Percentiles rank a stretch among this genome's conserved stretches.
phyloP scores from a whole-genome alignment of 2,329 filamentous ascomycete genomes.

The Fusarium ambrosium region DNA sequence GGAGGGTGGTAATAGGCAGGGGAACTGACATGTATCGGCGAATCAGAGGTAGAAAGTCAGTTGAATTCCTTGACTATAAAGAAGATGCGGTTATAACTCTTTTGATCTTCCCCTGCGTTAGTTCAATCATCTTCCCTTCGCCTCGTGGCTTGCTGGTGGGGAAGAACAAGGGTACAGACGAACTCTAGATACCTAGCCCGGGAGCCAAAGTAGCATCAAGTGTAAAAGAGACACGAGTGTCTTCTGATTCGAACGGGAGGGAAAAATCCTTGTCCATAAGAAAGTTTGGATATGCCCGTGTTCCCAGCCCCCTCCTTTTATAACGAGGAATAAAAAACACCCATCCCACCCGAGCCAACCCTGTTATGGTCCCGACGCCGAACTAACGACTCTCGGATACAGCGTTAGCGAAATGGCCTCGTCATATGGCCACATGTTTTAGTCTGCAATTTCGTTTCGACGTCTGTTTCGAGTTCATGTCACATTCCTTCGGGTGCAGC shows the following conservation, averaged over 20 bases:
- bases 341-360: background rate
- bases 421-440: background rate
- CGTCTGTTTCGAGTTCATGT: background rate
- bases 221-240: background rate
- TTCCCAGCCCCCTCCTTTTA: background rate
- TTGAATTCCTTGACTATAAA: background rate
- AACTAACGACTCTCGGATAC: background rate
- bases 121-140: background rate
- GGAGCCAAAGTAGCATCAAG: background rate
- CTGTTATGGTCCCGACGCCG: background rate
- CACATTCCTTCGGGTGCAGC: constrained; percentile 4
- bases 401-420: background rate
- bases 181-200: background rate
- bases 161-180: background rate
- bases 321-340: background rate
- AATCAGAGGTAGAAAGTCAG: background rate
- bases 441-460: constrained; percentile 1
- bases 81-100: background rate
- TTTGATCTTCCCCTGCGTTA: background rate
- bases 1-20: background rate
- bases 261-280: background rate
- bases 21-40: background rate
- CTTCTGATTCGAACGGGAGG: background rate
- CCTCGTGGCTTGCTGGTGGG: background rate
- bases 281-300: background rate